A percentile compares a stretch with the other conserved stretches of the same genome.
Evolutionary conservation across 1,284 basidiomycete species (phyloP).

Genomic region (Cystobasidium sp.): DNA sequence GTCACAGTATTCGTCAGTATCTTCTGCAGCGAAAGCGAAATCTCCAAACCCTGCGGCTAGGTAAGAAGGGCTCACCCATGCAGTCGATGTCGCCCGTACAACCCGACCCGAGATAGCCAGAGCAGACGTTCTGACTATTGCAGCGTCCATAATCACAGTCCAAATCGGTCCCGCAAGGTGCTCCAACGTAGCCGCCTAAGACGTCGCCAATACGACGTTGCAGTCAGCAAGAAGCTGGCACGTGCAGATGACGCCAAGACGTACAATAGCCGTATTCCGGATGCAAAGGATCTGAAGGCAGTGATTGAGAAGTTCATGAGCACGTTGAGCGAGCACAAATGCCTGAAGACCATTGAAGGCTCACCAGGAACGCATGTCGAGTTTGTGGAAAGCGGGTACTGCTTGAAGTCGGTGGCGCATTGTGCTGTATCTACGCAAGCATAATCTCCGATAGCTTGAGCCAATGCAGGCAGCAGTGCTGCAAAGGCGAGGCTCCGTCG

Average conservation of each 20-base stretch:
- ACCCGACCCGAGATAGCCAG: slow-evolving; percentile 20
- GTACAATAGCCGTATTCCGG: slow-evolving; percentile 32
- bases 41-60: neutral
- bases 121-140: slow-evolving; percentile 9
- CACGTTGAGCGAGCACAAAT: neutral
- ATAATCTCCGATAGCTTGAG: slow-evolving; percentile 14
- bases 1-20: neutral
- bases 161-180: slow-evolving; percentile 19
- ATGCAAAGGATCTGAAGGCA: slow-evolving; percentile 20
- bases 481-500: neutral
- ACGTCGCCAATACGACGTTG: neutral
- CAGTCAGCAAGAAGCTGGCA: neutral
- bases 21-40: neutral
- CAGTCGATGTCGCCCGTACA: slow-evolving; percentile 29
- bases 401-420: slow-evolving; percentile 6
- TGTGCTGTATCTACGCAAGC: slow-evolving; percentile 7
- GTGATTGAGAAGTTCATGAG: neutral
- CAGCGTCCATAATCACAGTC: slow-evolving; percentile 29
- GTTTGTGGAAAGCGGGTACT: slow-evolving; percentile 2
- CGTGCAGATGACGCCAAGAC: neutral
- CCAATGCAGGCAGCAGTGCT: neutral
- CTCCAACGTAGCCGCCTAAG: slow-evolving; percentile 23
- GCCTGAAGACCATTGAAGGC: neutral
- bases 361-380: slow-evolving; percentile 32
- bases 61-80: slow-evolving; percentile 20